Base-by-base conservation (phyloP, 192 early-diverging fungal species). In the Podochytrium sp. region DNA sequence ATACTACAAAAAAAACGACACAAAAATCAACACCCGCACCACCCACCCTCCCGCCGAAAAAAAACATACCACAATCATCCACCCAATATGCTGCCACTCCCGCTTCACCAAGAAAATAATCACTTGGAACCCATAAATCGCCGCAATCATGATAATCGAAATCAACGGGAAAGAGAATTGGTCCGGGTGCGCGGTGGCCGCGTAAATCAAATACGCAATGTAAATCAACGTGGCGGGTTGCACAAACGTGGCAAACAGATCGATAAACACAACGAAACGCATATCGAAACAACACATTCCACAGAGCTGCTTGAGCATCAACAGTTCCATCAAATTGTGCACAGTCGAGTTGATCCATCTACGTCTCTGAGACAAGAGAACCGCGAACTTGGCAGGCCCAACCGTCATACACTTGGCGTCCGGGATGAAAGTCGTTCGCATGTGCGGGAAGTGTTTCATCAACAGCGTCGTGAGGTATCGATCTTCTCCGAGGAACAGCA, bases 271-370 rank as follows among this genome's bases (percentile, higher is more conserved):
- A 34, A 98, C 88, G 79, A 98, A 97, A 47, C 95, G 90, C 95
- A 98, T 97, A 2, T 95, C 96, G 81, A 98, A 94, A 81, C 94
- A 98, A 83, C 94, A 96, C 80, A 94, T 94, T 18, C 95, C 95
- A 73, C 97, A 98, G 80, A 98, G 87, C 73, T 97, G 89, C 1
- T 90, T 87, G 27, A 97, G 73, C 68, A 91, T 87, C 41, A 96
- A 76, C 23, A 98, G 84, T 83, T 98, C 97, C 47, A 94, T 82
- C 72, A 97, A 78, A 75, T 98, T 98, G 82, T 98, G 97, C 32
- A 98, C 91, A 0, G 97, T 98, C 12, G 96, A 97, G 83, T 98
- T 98, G 82, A 98, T 98, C 97, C 97, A 98, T 27, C 97, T 91
- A 74, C 97, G 92, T 32, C 97, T 86, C 82, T 99, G 97, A 7